A percentile compares a stretch with the other conserved stretches of the same genome.
Conservation (phyloP, 371 early-diverging fungal species). For the Mucor indicus region DNA sequence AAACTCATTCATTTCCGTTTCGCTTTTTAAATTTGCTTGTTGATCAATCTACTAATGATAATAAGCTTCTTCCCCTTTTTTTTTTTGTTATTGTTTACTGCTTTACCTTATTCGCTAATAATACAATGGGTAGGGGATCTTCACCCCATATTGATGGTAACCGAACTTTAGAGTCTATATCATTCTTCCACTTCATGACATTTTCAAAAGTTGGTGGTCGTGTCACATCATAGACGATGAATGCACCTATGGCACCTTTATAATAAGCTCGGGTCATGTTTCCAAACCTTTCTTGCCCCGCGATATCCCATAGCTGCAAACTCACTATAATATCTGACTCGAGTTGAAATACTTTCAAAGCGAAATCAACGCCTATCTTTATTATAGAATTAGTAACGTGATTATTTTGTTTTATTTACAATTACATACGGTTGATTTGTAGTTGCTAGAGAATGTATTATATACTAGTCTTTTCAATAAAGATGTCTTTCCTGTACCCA, state of each 20-base stretch:
- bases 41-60: no score
- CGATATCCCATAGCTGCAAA: slow-evolving; percentile 61
- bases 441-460: slow-evolving; percentile 87
- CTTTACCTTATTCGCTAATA: no score
- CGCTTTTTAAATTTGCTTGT: no score
- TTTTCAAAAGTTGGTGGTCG: slow-evolving; percentile 59
- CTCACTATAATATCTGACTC: slow-evolving; percentile 32
- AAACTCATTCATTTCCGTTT: no score
- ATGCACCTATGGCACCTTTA: slow-evolving; percentile 64
- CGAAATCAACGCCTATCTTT: slow-evolving; percentile 99
- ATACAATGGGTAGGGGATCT: no score
- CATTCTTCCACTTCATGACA: slow-evolving; percentile 60
- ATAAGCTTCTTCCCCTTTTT: no score
- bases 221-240: slow-evolving; percentile 69
- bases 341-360: slow-evolving; percentile 35
- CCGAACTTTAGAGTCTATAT: no score
- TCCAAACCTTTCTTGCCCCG: slow-evolving; percentile 71
- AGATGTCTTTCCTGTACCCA: slow-evolving; percentile 96
- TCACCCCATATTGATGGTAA: no score
- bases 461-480: slow-evolving; percentile 92
- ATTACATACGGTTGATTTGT: slow-evolving; percentile 97
- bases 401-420: no score
- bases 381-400: no score
- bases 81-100: no score
- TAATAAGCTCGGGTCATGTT: slow-evolving; percentile 68